Evolutionary conservation across 225 moss, liverwort and hornwort species (phyloP), one percentile per base, ranked within the genome.

Genomic region (Marchantia paleacea): DNA sequence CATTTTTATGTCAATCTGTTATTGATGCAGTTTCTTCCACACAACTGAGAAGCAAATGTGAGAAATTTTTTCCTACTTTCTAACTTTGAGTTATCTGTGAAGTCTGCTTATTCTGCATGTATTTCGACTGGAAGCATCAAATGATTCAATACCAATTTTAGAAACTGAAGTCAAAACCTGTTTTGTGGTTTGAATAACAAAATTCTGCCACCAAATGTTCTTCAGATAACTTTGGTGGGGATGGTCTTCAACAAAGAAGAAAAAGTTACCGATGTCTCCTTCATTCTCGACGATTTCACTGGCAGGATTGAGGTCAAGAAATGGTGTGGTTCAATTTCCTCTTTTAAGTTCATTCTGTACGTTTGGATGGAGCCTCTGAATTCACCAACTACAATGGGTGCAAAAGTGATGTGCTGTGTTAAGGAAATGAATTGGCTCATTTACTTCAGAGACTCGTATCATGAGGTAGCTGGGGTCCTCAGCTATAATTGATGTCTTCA

Each of bases 221-320:
- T 53, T 22, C 87, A 99, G 95, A 92, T 99, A 72, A 95, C 92
- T 13, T 81, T 99, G 81, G 92, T 99, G 78, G 99, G 99, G 50
- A 92, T 95, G 92, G 89, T 99, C 51, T 84, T 84, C 86, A 87
- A 92, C 86, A 99, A 99, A 75, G 94, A 99, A 79, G 95, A 99
- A 82, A 94, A 95, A 83, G 89, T 76, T 20, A 99, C 96, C 50
- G 99, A 99, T 83, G 91, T 95, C 13, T 92, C 92, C 64, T 99
- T 99, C 77, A 79, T 80, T 75, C 78, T 99, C 80, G 99, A 99
- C 78, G 99, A 99, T 80, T 86, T 90, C 70, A 99, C 95, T 7
- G 99, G 99, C 78, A 90, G 83, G 58, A 95, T 99, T 78, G 94
- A 99, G 88, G 80, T 94, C n/a, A 99, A 95, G 64, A 94, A 95